These are phyloP conservation scores for Thalassiosira hispida DNA, from an alignment of 352 stramenopile species.

Conservation along the genomic window DNA sequence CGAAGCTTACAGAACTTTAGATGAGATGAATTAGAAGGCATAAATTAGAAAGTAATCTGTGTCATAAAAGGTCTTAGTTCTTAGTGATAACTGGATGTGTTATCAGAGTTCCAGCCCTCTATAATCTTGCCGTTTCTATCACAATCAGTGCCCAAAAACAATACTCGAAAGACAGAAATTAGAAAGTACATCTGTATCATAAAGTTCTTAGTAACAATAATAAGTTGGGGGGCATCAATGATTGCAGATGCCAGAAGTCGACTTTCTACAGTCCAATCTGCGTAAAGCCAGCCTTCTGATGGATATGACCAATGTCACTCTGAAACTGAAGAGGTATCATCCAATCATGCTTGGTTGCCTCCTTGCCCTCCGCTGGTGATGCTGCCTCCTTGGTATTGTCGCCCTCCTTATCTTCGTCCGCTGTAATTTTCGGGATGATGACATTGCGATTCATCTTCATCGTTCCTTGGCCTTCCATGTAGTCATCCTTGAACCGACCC, in stretches of 20 bases:
- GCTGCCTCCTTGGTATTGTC: conserved; percentile 14
- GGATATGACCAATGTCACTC: conserved; percentile 81
- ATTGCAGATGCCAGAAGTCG: too few relatives aligned
- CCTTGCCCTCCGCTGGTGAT: conserved; percentile 3
- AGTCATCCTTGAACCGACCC: conserved; percentile 81
- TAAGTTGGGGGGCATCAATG: too few relatives aligned
- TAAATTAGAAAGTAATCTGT: too few relatives aligned
- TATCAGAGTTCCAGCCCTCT: background rate
- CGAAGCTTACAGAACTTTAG: conserved; percentile 59
- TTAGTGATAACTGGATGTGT: background rate
- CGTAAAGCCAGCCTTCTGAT: conserved; percentile 81
- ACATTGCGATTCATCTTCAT: conserved; percentile 78
- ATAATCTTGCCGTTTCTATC: background rate
- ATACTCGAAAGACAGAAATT: background rate
- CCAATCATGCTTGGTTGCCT: conserved; percentile 69
- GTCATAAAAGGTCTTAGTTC: too few relatives aligned
- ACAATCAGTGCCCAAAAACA: background rate
- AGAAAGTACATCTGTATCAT: too few relatives aligned
- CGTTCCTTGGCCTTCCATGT: conserved; percentile 83
- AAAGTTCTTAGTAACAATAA: too few relatives aligned
- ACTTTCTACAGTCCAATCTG: conserved; percentile 54
- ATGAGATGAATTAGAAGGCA: background rate
- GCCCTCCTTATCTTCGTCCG: conserved; percentile 22
- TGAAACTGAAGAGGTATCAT: conserved; percentile 85
- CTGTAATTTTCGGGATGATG: conserved; percentile 54